These are phyloP conservation scores for Ziziphus jujuba DNA, from an alignment of 306 rosid species.

Conservation along the genomic window DNA sequence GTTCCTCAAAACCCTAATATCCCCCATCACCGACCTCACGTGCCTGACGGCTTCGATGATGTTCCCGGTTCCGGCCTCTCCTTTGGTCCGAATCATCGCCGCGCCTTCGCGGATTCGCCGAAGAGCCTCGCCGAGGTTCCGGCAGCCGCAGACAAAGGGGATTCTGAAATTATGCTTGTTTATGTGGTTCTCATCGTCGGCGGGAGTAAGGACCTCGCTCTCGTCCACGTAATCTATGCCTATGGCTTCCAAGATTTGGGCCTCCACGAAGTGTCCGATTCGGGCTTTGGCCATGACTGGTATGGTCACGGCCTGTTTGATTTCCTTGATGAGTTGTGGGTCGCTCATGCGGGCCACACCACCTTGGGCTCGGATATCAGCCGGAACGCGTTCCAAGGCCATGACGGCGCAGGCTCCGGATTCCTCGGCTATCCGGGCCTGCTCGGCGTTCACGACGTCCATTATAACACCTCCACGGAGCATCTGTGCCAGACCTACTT, in stretches of 20 bases:
- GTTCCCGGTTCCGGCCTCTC: constrained; percentile 87
- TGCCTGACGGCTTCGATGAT: constrained; percentile 81
- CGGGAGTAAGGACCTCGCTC: constrained; percentile 75
- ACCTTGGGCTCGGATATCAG: constrained; percentile 81
- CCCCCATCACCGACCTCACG: constrained; percentile 81
- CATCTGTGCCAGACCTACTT: constrained; percentile 92
- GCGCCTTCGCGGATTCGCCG: constrained; percentile 84
- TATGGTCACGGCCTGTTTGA: constrained; percentile 79
- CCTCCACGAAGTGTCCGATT: constrained; percentile 87
- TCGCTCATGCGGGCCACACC: constrained; percentile 91
- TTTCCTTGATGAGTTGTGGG: constrained; percentile 82
- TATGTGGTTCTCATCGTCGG: constrained; percentile 84
- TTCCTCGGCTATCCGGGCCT: constrained; percentile 86
- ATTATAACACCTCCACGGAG: constrained; percentile 92
- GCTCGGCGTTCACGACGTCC: constrained; percentile 96
- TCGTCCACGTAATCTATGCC: constrained; percentile 87
- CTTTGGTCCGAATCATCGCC: constrained; percentile 90
- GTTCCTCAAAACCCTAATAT: constrained; percentile 68
- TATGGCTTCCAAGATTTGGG: constrained; percentile 83
- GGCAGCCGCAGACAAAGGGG: constrained; percentile 89
- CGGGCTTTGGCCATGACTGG: constrained; percentile 98
- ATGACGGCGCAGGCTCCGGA: constrained; percentile 92
- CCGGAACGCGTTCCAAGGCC: constrained; percentile 88
- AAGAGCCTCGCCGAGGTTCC: constrained; percentile 85
- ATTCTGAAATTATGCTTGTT: constrained; percentile 86